Percentiles rank a stretch among this genome's conserved stretches.
phyloP scores from a whole-genome alignment of 2,329 filamentous ascomycete genomes.

The Monosporascus sp. region DNA sequence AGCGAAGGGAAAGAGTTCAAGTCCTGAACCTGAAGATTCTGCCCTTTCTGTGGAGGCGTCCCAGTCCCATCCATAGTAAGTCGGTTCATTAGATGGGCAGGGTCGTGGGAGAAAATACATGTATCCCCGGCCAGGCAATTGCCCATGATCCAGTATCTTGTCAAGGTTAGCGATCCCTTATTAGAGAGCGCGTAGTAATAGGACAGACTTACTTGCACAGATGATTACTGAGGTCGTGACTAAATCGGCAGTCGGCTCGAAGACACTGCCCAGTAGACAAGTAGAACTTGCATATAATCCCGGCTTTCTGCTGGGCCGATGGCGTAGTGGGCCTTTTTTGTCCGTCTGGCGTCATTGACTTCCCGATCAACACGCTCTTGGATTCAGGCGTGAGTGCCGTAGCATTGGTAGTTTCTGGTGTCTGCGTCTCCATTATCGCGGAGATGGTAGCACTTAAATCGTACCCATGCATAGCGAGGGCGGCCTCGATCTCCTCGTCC shows the following conservation, averaged over 20 bases:
- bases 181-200: background rate
- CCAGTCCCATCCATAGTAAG: conserved; percentile 66
- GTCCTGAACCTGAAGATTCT: conserved; percentile 75
- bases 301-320: conserved; percentile 69
- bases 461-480: conserved; percentile 82
- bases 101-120: conserved; percentile 96
- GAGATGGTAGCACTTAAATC: conserved; percentile 90
- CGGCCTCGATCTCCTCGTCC: conserved; percentile 92
- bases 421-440: conserved; percentile 74
- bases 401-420: conserved; percentile 41
- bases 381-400: conserved; percentile 45
- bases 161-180: conserved; percentile 58
- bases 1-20: conserved; percentile 81
- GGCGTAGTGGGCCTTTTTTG: conserved; percentile 65
- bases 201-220: conserved; percentile 82
- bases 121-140: conserved; percentile 91
- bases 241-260: conserved; percentile 92
- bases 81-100: conserved; percentile 76
- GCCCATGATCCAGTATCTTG: conserved; percentile 89
- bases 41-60: conserved; percentile 60
- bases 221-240: conserved; percentile 91
- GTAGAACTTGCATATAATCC: conserved; percentile 96
- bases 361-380: conserved; percentile 76
- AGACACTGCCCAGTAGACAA: conserved; percentile 93
- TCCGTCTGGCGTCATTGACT: conserved; percentile 73